A percentile compares a stretch with the other conserved stretches of the same genome.
phyloP scores from a whole-genome alignment of 164 flowering plant genomes.

The Magnolia sinica region DNA sequence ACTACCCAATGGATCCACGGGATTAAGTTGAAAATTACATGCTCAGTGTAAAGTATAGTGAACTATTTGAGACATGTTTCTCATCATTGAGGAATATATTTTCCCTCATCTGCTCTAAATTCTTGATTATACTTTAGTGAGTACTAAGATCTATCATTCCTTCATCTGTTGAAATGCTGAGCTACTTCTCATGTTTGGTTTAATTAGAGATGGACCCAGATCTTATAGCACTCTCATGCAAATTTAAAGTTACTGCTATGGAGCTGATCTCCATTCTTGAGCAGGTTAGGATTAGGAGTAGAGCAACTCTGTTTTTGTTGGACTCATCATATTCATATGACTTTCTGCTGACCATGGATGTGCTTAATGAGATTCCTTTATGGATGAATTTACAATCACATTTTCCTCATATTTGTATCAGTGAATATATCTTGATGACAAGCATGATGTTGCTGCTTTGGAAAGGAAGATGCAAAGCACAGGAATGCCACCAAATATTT shows the following conservation, averaged over 20 bases:
- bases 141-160: not conserved
- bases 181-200: constrained; percentile 14
- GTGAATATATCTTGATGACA: constrained; percentile 78
- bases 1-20: no score
- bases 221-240: constrained; percentile 72
- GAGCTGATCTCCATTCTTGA: constrained; percentile 96
- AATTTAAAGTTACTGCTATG: constrained; percentile 89
- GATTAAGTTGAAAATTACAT: not conserved
- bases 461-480: constrained; percentile 95
- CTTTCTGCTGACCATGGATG: not conserved
- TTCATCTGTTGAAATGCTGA: constrained; percentile 20
- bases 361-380: not conserved
- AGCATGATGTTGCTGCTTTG: constrained; percentile 84
- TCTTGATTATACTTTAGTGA: constrained; percentile 1
- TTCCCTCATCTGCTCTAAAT: constrained; percentile 2
- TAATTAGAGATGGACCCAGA: constrained; percentile 90
- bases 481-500: constrained; percentile 88
- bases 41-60: not conserved
- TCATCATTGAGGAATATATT: not conserved
- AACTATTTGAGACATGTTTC: not conserved
- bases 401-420: not conserved
- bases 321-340: not conserved
- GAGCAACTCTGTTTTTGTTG: not conserved
- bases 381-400: not conserved
- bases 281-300: constrained; percentile 52